Base-by-base conservation (phyloP, 2,329 filamentous ascomycete species). In the Colletotrichum salicis region DNA sequence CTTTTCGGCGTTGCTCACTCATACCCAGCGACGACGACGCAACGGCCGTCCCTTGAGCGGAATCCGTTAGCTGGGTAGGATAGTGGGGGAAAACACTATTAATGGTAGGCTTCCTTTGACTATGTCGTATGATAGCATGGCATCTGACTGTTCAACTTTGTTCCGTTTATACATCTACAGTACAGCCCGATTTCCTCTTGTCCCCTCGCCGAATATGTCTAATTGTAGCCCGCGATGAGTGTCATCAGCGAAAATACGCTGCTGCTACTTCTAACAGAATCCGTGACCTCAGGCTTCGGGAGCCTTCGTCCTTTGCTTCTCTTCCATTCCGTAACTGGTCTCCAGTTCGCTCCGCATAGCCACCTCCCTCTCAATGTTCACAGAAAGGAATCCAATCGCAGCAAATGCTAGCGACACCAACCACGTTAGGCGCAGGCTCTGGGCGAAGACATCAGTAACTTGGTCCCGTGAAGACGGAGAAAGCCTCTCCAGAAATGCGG, bases 251-350 rank as follows among this genome's bases (percentile, higher is more conserved):
- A 59, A 22, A 6, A 22, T n/a, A n/a, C n/a, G 19, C 8, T 19
- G 29, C 29, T 11, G 56, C 19, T 22, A 0, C 29, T 41, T 33
- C 27, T 37, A 12, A 2, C 19, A 37, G 8, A 13, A 59, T 15
- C 5, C 10, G 13, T 10, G 15, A 31, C 11, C 8, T 59, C 22
- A 41, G 29, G 13, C 56, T 41, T 22, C 29, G 4, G 22, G 29
- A 11, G 19, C 41, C 41, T 37, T 63, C 5, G 24, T 13, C 35
- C 64, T 58, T 52, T 52, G n/a, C 33, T 8, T 70, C 7, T 75
- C 41, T 70, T 75, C 69, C 33, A 80, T 52, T 1, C 77, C 79
- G 62, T 73, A 80, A 29, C 79, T 76, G 1, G 78, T 80, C n/a
- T 80, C 74, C 1, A 76, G 61, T 58, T 79, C 75, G 12, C 74